Percentiles rank a stretch among this genome's conserved stretches.
Conservation (phyloP, 768 basidiomycete species). For the Leucogyrophana mollusca region DNA sequence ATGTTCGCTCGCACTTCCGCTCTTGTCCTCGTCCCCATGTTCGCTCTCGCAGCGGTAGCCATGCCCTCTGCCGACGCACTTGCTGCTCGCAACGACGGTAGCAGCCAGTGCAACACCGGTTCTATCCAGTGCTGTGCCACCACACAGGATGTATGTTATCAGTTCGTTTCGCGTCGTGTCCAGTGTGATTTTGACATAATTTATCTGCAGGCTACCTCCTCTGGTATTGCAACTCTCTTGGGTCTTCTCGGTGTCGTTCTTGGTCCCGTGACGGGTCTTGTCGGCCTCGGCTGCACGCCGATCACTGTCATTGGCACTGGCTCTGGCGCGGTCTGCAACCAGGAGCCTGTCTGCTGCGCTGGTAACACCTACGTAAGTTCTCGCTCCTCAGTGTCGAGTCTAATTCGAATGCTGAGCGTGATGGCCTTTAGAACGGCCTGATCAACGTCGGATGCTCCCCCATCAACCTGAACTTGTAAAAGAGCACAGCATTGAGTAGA, state of each 20-base stretch:
- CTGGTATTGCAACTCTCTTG: neutral
- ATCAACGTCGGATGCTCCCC: conserved; percentile 7
- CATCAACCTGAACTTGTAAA: neutral
- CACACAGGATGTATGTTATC: neutral
- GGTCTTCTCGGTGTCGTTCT: neutral
- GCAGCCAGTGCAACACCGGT: conserved; percentile 44
- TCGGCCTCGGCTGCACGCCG: conserved; percentile 39
- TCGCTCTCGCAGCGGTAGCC: conserved; percentile 8
- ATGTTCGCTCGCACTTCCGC: conserved; percentile 6
- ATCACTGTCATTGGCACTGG: conserved; percentile 31
- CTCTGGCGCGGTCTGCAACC: conserved; percentile 18
- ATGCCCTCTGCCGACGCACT: conserved; percentile 9
- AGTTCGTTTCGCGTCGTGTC: too few relatives aligned
- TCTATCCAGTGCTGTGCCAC: conserved; percentile 19
- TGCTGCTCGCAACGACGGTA: conserved; percentile 1
- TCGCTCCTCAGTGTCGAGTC: conserved; percentile 40
- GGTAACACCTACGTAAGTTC: conserved; percentile 42
- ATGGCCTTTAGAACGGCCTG: neutral
- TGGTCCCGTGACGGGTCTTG: neutral
- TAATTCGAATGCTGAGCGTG: neutral
- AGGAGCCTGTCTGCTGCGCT: conserved; percentile 49
- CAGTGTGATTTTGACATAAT: neutral
- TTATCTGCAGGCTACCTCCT: neutral
- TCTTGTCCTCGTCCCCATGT: conserved; percentile 2
- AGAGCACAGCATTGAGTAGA: too few relatives aligned